Conservation (phyloP, 2,329 filamentous ascomycete genomes). For the Penicillium palitans region DNA sequence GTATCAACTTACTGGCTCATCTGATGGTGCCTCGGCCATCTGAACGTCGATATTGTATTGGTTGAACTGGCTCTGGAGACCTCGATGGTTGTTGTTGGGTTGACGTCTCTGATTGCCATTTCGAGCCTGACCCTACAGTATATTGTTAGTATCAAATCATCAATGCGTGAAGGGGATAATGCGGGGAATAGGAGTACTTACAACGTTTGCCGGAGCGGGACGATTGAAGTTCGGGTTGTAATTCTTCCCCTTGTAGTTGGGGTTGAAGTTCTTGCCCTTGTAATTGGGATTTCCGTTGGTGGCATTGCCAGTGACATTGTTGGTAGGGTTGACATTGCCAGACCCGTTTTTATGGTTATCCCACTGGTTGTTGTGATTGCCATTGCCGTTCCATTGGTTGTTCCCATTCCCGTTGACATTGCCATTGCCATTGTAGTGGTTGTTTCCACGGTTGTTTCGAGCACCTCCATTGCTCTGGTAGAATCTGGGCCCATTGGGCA, state of each 20-base stretch:
- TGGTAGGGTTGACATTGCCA: neutral
- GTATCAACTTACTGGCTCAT: constrained; percentile 4
- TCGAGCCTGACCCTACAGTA: neutral
- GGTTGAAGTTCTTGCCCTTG: constrained; percentile 2
- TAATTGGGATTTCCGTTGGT: neutral
- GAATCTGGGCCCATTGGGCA: neutral
- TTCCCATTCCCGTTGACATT: neutral
- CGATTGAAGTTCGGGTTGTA: neutral
- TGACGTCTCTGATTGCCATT: neutral
- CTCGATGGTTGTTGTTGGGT: neutral
- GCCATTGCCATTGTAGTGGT: constrained; percentile 1
- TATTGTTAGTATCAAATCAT: neutral
- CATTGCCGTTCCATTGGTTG: neutral
- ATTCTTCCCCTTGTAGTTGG: constrained; percentile 3
- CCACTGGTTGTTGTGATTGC: neutral
- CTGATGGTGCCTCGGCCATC: constrained; percentile 1
- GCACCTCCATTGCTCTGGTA: neutral
- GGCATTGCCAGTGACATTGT: neutral
- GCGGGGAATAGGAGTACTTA: neutral
- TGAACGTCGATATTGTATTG: neutral
- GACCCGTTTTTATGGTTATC: neutral
- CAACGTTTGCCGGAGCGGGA: neutral
- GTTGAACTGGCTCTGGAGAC: neutral
- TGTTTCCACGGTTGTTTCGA: neutral
- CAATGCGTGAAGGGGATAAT: neutral